Percentiles rank a stretch among this genome's conserved stretches.
Conservation (phyloP, 495 filamentous ascomycete species). For the Melanomma pulvis-pyrius region DNA sequence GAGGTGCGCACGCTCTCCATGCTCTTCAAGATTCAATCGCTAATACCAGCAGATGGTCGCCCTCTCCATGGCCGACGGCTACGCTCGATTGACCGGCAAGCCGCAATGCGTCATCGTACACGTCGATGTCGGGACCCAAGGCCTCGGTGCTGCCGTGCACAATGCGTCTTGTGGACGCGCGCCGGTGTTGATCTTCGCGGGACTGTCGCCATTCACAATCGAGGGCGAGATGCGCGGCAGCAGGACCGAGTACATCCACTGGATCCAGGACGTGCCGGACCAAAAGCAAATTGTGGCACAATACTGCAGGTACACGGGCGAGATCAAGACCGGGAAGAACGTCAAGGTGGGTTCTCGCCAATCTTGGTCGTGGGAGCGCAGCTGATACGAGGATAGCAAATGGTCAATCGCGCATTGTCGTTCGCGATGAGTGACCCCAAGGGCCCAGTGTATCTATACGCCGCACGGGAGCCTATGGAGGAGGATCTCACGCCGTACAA, state of each 20-base stretch:
- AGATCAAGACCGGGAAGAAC: slow-evolving; percentile 90
- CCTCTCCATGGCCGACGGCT: slow-evolving; percentile 95
- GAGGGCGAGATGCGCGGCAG: slow-evolving; percentile 89
- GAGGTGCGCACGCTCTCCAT: slow-evolving; percentile 56
- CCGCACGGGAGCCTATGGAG: slow-evolving; percentile 88
- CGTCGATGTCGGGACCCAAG: slow-evolving; percentile 95
- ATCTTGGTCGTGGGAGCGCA: neutral
- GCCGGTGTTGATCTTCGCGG: slow-evolving; percentile 88
- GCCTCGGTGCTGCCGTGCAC: slow-evolving; percentile 86
- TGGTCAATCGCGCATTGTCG: slow-evolving; percentile 87
- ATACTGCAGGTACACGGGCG: slow-evolving; percentile 90
- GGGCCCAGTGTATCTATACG: slow-evolving; percentile 84
- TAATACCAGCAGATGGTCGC: slow-evolving; percentile 77
- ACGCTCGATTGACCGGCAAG: slow-evolving; percentile 80
- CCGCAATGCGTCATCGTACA: slow-evolving; percentile 94
- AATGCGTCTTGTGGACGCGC: slow-evolving; percentile 85
- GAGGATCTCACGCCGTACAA: slow-evolving; percentile 83
- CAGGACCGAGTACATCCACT: slow-evolving; percentile 94
- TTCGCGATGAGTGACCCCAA: slow-evolving; percentile 81
- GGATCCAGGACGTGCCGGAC: slow-evolving; percentile 96
- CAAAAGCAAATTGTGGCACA: slow-evolving; percentile 90
- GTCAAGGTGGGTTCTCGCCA: slow-evolving; percentile 59
- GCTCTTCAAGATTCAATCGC: neutral
- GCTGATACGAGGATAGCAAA: slow-evolving; percentile 55
- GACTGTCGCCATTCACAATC: slow-evolving; percentile 83